phyloP scores from a whole-genome alignment of 1,284 basidiomycete species.

The Phellinidium pouzarii region DNA sequence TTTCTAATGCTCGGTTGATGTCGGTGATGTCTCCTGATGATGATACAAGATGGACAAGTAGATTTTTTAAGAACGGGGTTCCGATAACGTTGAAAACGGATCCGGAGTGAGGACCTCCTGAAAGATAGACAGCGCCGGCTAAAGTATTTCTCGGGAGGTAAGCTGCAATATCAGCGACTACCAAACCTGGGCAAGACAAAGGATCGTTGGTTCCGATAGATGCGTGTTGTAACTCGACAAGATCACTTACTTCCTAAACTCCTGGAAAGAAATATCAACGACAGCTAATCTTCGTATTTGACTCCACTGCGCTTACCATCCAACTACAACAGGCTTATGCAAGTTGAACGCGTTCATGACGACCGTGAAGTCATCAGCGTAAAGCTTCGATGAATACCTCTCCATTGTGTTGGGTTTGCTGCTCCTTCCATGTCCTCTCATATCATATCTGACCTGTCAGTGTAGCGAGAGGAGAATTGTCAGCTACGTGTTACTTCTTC shows the following conservation, averaged over 20 bases:
- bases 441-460: conserved; percentile 11
- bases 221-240: too few relatives aligned
- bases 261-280: too few relatives aligned
- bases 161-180: conserved; percentile 22
- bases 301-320: conserved; percentile 34
- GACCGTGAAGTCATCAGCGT: conserved; percentile 14
- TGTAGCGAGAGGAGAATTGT: neutral
- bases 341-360: conserved; percentile 20
- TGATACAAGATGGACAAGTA: conserved; percentile 19
- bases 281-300: too few relatives aligned
- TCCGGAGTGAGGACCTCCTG: conserved; percentile 22
- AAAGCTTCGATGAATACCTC: conserved; percentile 12
- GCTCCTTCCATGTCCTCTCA: conserved; percentile 16
- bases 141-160: conserved; percentile 20
- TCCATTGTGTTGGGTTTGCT: conserved; percentile 9
- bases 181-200: too few relatives aligned
- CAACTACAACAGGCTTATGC: conserved; percentile 31
- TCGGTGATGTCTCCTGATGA: conserved; percentile 18
- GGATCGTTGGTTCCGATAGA: too few relatives aligned
- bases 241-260: too few relatives aligned
- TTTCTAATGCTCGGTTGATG: conserved; percentile 20
- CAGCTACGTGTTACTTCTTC: neutral
- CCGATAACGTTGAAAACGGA: conserved; percentile 17
- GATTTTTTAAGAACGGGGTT: conserved; percentile 18
- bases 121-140: conserved; percentile 22